Evolutionary conservation across 73 alveolate species (phyloP).

Genomic region (Vitrella brassicaformis): DNA sequence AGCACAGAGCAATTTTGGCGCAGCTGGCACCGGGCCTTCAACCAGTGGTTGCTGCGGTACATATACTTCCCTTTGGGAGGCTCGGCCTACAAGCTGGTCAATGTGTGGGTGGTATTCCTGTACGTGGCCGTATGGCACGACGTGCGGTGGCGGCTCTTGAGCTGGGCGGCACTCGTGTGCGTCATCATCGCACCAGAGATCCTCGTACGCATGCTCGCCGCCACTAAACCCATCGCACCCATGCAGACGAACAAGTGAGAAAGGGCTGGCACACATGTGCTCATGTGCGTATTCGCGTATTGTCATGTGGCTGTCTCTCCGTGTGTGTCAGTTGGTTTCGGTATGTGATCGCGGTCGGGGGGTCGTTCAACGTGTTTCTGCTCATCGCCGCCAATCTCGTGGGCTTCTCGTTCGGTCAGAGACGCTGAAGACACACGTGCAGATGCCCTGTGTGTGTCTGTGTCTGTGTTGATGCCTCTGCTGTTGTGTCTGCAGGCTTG

Average conservation of each 20-base stretch:
- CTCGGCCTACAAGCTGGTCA: constrained; percentile 38
- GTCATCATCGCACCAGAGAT: constrained; percentile 64
- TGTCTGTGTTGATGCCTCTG: too few relatives aligned
- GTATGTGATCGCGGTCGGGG: constrained; percentile 44
- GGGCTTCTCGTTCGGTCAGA: constrained; percentile 67
- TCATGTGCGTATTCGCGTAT: too few relatives aligned
- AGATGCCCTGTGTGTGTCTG: too few relatives aligned
- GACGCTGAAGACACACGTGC: too few relatives aligned
- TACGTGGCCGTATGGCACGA: constrained; percentile 84
- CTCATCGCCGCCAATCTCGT: constrained; percentile 62
- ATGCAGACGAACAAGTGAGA: too few relatives aligned
- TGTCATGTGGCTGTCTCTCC: too few relatives aligned
- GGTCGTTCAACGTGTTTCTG: constrained; percentile 50
- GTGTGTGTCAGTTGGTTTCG: too few relatives aligned
- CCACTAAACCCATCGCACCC: too few relatives aligned
- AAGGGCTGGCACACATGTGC: too few relatives aligned
- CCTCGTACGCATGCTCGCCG: too few relatives aligned
- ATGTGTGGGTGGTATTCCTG: constrained; percentile 65
- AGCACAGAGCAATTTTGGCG: constrained; percentile 86
- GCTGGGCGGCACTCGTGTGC: constrained; percentile 77
- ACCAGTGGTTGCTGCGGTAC: constrained; percentile 69
- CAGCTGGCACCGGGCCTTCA: constrained; percentile 78
- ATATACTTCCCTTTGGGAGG: constrained; percentile 82
- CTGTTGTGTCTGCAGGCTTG: too few relatives aligned
- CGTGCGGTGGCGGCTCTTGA: constrained; percentile 54